Conservation (phyloP, 768 basidiomycete genomes). For the Boletellus ananas region DNA sequence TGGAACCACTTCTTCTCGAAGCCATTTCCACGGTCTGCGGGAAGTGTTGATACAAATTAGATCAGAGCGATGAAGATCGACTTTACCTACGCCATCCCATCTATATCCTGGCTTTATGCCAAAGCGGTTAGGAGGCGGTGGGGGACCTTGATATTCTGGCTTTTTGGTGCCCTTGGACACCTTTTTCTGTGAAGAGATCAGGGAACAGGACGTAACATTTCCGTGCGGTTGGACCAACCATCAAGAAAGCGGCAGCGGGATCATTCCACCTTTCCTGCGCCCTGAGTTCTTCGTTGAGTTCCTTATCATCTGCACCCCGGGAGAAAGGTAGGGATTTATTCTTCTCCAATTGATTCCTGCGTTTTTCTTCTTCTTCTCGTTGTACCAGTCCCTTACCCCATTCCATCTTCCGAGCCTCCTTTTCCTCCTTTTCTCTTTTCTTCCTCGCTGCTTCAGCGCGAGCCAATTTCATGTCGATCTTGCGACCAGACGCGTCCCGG, state of each 20-base stretch:
- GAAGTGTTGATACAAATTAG: not conserved
- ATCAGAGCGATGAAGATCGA: not conserved
- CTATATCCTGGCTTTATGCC: conserved; percentile 92
- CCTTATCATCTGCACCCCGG: conserved; percentile 75
- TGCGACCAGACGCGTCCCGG: conserved; percentile 83
- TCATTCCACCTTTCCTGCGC: conserved; percentile 91
- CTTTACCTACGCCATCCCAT: conserved; percentile 96
- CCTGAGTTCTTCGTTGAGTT: conserved; percentile 82
- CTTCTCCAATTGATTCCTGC: conserved; percentile 61
- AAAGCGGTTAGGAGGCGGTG: conserved; percentile 92
- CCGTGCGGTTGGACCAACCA: conserved; percentile 45
- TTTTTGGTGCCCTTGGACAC: conserved; percentile 66
- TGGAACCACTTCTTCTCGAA: conserved; percentile 95
- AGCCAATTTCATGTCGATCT: conserved; percentile 84
- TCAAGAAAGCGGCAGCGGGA: conserved; percentile 93
- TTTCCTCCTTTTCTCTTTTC: conserved; percentile 81
- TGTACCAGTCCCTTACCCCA: conserved; percentile 98
- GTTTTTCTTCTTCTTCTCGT: conserved; percentile 70
- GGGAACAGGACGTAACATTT: not conserved
- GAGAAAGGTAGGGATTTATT: conserved; percentile 67
- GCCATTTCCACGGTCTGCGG: conserved; percentile 81
- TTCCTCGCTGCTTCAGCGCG: conserved; percentile 78
- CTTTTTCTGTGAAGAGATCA: conserved; percentile 55
- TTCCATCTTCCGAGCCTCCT: conserved; percentile 89
- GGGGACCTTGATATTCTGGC: conserved; percentile 85